Evolutionary conservation across 768 basidiomycete species (phyloP), one percentile per base, ranked within the genome.

Genomic region (Serendipita vermifera): DNA sequence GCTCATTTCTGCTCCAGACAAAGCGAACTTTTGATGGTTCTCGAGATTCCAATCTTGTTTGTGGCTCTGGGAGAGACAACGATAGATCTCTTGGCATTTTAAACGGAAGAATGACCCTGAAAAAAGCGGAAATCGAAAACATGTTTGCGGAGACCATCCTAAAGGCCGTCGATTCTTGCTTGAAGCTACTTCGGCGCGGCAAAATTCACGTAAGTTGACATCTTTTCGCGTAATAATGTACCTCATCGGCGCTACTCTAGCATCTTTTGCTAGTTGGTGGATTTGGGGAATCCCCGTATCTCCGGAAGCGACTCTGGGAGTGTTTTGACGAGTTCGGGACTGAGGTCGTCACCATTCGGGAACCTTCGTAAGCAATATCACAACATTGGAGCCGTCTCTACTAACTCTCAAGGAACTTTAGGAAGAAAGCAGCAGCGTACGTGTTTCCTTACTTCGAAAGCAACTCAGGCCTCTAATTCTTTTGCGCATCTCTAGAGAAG

Each of bases 11-110:
- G 3, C 36, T n/a, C 15, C 26, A 56, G 39, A 56, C 55, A 26
- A 56, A 56, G 39, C 35, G 55, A 14, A 40, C 36, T 2, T 56
- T 56, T 32, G 55, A 56, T 33, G 55, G 55, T 43, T 5, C 5
- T 40, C 39, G 26, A 40, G 4, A 7, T 5, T 4, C 15, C 5
- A 40, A 40, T 15, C 17, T 40, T 4, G 26, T 40, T 15, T 40
- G 17, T 15, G 39, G 39, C 4, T 17, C 5, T 4, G 4, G 17
- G 5, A 40, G 15, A 40, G 39, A 40, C 15, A 40, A 40, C 39
- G 39, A 40, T 15, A 15, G 26, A 15, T n/a, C 17, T 7, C 39
- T 17, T 24, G 15, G 15, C 15, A 40, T 40, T 15, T 7, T 15
- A n/a, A 40, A 40, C 9, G 46, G 46, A 5, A 51, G 32, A 26